Conservation (phyloP, 345 rosid genomes). For the Sonneratia caseolaris region DNA sequence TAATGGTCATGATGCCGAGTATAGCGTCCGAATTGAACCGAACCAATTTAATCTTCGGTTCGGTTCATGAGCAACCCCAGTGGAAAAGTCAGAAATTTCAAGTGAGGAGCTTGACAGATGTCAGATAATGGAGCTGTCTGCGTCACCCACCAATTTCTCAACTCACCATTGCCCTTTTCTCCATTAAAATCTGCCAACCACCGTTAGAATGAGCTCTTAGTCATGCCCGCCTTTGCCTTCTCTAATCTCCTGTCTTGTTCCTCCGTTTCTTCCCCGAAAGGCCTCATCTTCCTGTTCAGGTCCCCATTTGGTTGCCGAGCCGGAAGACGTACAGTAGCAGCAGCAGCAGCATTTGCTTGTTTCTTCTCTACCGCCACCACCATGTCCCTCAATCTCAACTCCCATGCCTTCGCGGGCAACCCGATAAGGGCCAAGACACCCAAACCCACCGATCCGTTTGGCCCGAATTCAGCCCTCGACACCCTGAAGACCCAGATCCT, state of each 20-base stretch:
- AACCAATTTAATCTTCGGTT: too few relatives aligned
- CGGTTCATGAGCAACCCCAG: too few relatives aligned
- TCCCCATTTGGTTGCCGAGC: background rate
- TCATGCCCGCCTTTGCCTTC: slow-evolving; percentile 10
- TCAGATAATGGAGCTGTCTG: background rate
- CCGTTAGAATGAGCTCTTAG: slow-evolving; percentile 33
- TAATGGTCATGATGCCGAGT: too few relatives aligned
- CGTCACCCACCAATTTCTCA: slow-evolving; percentile 30
- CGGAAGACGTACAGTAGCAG: background rate
- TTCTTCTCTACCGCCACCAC: slow-evolving; percentile 14
- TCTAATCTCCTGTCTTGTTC: slow-evolving; percentile 4
- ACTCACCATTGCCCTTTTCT: slow-evolving; percentile 51
- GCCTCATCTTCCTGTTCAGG: slow-evolving; percentile 10
- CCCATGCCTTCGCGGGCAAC: slow-evolving; percentile 85
- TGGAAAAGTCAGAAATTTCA: background rate
- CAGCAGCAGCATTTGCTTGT: slow-evolving; percentile 1
- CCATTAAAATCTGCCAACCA: slow-evolving; percentile 49
- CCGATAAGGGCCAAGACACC: slow-evolving; percentile 50
- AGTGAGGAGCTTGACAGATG: background rate
- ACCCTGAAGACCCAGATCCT: slow-evolving; percentile 47
- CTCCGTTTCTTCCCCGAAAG: background rate
- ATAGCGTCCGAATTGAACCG: too few relatives aligned
- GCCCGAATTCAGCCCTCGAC: slow-evolving; percentile 55
- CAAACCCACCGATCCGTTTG: slow-evolving; percentile 44
- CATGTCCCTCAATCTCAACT: slow-evolving; percentile 52